phyloP scores from a whole-genome alignment of 257 asterid genomes.

The Przewalskia tangutica region DNA sequence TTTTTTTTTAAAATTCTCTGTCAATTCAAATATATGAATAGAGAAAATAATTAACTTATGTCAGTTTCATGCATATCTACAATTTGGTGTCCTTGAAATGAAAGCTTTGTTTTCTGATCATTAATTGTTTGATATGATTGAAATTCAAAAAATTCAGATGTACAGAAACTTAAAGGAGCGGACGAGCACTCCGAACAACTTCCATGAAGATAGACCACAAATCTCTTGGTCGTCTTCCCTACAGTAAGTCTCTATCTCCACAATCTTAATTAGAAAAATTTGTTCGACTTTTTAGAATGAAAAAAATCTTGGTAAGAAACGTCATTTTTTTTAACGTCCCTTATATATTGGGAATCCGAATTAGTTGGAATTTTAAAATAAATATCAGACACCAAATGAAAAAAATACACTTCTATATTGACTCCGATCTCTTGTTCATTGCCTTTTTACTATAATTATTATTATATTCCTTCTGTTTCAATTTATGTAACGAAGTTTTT shows the following conservation, averaged over 20 bases:
- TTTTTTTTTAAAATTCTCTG: too few species aligned
- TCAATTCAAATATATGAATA: too few species aligned
- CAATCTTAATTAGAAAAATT: background rate
- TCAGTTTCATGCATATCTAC: background rate
- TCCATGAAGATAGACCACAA: background rate
- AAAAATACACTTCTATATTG: background rate
- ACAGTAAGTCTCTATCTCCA: background rate
- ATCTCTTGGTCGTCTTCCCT: background rate
- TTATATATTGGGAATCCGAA: background rate
- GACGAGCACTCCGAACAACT: background rate
- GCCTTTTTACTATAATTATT: too few species aligned
- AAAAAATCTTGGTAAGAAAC: too few species aligned
- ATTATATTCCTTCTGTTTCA: too few species aligned
- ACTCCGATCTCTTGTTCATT: background rate
- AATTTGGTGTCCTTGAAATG: background rate
- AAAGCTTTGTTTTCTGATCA: background rate
- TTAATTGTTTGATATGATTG: background rate
- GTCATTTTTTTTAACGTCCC: background rate
- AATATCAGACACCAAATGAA: background rate
- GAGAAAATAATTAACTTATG: background rate
- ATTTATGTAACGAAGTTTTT: background rate
- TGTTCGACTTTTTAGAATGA: too few species aligned
- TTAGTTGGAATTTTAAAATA: background rate
- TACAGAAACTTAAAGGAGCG: constrained; percentile 8
- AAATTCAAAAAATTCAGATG: background rate